Percentiles rank a stretch among this genome's conserved stretches.
phyloP scores from a whole-genome alignment of 306 rosid genomes.

The Casuarina glauca region DNA sequence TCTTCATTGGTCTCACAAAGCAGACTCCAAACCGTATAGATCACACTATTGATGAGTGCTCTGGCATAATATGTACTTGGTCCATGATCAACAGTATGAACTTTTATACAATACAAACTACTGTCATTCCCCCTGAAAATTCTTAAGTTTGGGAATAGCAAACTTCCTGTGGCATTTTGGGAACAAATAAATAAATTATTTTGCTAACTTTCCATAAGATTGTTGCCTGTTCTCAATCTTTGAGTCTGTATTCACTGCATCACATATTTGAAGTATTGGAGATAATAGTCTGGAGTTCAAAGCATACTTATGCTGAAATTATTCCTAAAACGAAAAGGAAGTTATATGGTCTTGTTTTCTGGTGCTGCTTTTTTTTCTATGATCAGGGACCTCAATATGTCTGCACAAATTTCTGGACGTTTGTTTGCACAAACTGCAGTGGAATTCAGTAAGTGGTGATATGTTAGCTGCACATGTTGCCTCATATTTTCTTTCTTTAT shows the following conservation, averaged over 20 bases:
- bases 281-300: slow-evolving; percentile 1
- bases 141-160: background rate
- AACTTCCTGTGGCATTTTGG: background rate
- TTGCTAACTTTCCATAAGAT: background rate
- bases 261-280: slow-evolving; percentile 1
- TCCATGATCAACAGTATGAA: background rate
- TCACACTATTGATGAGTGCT: background rate
- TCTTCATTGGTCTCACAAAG: background rate
- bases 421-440: slow-evolving; percentile 93
- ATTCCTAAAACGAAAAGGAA: background rate
- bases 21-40: background rate
- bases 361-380: slow-evolving; percentile 26
- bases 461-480: slow-evolving; percentile 3
- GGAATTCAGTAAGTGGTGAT: slow-evolving; percentile 92
- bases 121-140: background rate
- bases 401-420: slow-evolving; percentile 96
- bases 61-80: background rate
- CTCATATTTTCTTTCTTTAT: slow-evolving; percentile 4
- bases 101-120: background rate
- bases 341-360: slow-evolving; percentile 7
- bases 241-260: slow-evolving; percentile 1
- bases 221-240: slow-evolving; percentile 12
- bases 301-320: background rate
- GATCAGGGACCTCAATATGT: slow-evolving; percentile 98
- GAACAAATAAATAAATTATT: background rate